Evolutionary conservation across 2,329 filamentous ascomycete genomes (phyloP).

Genomic region (Didymella arachidicola): DNA sequence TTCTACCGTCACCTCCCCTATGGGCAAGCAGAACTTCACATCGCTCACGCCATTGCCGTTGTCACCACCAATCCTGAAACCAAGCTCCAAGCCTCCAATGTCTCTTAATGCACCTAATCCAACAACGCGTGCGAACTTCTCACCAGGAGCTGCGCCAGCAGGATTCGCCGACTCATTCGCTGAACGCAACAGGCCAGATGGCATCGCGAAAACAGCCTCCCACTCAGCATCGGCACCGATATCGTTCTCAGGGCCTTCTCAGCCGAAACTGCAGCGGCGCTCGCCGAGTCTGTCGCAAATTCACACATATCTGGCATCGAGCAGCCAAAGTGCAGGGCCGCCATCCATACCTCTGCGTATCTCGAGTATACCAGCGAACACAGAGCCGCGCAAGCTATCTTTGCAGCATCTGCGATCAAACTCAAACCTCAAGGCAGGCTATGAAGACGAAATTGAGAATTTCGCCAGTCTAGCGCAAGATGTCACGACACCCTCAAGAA

Average conservation of each 20-base stretch:
- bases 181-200: constrained; percentile 9
- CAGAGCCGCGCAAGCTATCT: constrained; percentile 44
- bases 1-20: constrained; percentile 30
- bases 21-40: constrained; percentile 33
- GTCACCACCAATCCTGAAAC: constrained; percentile 45
- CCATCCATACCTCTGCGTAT: constrained; percentile 47
- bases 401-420: constrained; percentile 32
- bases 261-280: constrained; percentile 25
- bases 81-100: constrained; percentile 43
- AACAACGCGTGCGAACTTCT: constrained; percentile 43
- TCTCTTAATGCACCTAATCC: constrained; percentile 45
- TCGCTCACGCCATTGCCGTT: constrained; percentile 43
- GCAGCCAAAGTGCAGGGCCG: constrained; percentile 27
- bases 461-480: constrained; percentile 8
- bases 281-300: constrained; percentile 34
- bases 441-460: constrained; percentile 29
- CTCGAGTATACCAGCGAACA: constrained; percentile 45
- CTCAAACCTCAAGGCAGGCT: constrained; percentile 17
- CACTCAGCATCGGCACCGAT: constrained; percentile 37
- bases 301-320: constrained; percentile 25
- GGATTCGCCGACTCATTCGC: constrained; percentile 28
- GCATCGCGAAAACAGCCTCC: constrained; percentile 11
- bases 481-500: constrained; percentile 16
- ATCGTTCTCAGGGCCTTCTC: constrained; percentile 14
- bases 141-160: constrained; percentile 23